phyloP scores from a whole-genome alignment of 176 grass and related monocot species.

The Rhipidocladum racemiflorum region DNA sequence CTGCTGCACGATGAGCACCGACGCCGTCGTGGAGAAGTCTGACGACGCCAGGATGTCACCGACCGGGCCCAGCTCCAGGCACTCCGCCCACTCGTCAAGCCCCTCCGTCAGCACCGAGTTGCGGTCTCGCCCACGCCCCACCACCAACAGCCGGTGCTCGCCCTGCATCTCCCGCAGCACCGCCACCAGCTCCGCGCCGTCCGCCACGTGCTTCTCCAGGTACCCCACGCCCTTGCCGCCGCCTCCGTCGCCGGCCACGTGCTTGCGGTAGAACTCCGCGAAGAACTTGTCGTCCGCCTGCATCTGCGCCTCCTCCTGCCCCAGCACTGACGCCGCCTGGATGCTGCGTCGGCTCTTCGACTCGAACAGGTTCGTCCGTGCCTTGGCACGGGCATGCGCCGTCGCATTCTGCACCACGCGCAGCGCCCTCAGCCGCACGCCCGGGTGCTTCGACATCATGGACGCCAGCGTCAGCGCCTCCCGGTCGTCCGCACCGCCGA shows the following conservation, averaged over 20 bases:
- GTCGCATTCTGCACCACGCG: conserved; percentile 53
- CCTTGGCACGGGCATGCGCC: conserved; percentile 32
- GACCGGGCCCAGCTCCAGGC: conserved; percentile 63
- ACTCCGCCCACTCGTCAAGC: conserved; percentile 66
- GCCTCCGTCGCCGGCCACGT: conserved; percentile 25
- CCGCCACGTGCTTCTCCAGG: conserved; percentile 67
- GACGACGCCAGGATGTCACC: conserved; percentile 66
- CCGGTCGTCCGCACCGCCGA: conserved; percentile 69
- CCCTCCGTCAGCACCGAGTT: conserved; percentile 64
- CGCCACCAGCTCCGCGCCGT: conserved; percentile 61
- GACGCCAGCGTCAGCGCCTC: conserved; percentile 66
- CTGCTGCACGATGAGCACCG: conserved; percentile 71
- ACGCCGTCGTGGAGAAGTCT: conserved; percentile 61
- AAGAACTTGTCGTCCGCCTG: conserved; percentile 75
- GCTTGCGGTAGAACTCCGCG: conserved; percentile 62
- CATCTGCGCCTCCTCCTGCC: conserved; percentile 53
- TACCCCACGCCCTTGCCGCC: conserved; percentile 46
- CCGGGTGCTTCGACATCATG: conserved; percentile 38
- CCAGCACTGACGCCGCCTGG: background rate
- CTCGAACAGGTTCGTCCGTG: conserved; percentile 38
- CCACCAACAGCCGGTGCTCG: conserved; percentile 59
- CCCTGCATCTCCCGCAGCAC: conserved; percentile 46
- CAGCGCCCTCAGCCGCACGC: conserved; percentile 54
- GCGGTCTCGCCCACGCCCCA: conserved; percentile 48
- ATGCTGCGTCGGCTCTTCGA: conserved; percentile 3